Base-by-base conservation (phyloP, 352 stramenopile species). In the Phytophthora vignae region DNA sequence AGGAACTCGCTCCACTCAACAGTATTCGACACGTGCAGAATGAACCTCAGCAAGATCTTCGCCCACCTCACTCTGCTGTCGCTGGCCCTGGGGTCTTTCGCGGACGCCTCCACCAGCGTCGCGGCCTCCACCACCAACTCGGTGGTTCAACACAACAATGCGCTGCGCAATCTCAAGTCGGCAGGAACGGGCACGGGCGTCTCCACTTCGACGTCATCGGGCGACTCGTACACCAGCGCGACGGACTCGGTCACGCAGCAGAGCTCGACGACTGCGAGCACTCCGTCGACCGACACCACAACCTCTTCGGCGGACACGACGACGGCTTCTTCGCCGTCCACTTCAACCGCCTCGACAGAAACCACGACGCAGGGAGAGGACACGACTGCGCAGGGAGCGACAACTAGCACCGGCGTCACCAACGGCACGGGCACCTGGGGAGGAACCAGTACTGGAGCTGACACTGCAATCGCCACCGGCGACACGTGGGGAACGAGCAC, bases 1-100 rank as follows among this genome's bases (percentile, higher is more conserved):
- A 31, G 3, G 2, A 44, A 68, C 54, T 46, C 50, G 27, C 55
- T 55, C 55, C 60, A 31, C 9, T 52, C 55, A 71, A 27, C 68
- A 67, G 49, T 63, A 71, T 31, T 21, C 21, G 27, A 63, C 48
- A 56, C 67, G 44, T 44, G n/a, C 64, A 70, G 3, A 17, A 77
- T 78, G 71, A 78, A 74, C 71, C 65, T 78, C 60, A 62, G 22
- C 60, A 78, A 74, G 71, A 69, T 74, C 31, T 58, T 78, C 56
- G 60, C 65, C 7, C 66, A 78, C 56, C 55, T 74, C 29, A 56
- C 71, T 60, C 38, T 78, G 27, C 55, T 72, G 50, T 63, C 64
- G 19, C 60, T 78, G 60, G 66, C 65, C 25, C 21, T 74, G 33
- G 27, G 27, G 27, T 1, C 27, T 31, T 31, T 31, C 27, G 27